Evolutionary conservation across 2,329 filamentous ascomycete genomes (phyloP), one percentile per base, ranked within the genome.

Genomic region (Zelopaecilomyces penicillatus): DNA sequence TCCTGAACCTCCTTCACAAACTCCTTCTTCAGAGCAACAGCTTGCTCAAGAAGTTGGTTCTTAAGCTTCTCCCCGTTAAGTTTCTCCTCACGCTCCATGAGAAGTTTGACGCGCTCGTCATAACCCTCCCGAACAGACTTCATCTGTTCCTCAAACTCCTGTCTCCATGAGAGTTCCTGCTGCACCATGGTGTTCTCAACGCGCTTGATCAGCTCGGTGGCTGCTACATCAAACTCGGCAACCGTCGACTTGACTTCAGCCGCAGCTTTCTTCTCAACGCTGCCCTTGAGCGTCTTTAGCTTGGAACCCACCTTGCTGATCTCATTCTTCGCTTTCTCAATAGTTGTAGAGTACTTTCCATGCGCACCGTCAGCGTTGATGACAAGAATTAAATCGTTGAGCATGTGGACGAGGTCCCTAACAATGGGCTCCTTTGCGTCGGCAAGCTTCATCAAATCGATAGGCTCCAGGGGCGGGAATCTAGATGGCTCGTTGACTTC

Each of bases 351-450:
- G 67, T 93, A 95, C 64, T 85, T 88, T 54, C 76, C 76, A 50
- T 83, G 79, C 46, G 87, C 80, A 49, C 83, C 80, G 62, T 95
- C 91, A 46, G 86, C 85, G 64, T 96, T 95, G 62, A 96, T 83
- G 39, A 94, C 87, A 6, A 87, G 82, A 60, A 98, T 95, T 57
- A 98, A 84, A 65, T 95, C 88, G 68, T 98, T 98, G 56, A 98
- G 76, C 69, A 95, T 91, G 69, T 87, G 91, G 48, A 95, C 88
- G 5, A 98, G 74, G 58, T 97, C 88, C 66, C 96, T 89, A 26
- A 97, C 86, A 32, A 95, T 77, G 29, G 87, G 86, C 62, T 97
- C 91, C 48, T 82, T 80, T 43, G 85, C 87, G 56, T 88, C 78
- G 43, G 79, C 75, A 27, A 94, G 77, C 41, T 76, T 76, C 47